Evolutionary conservation across 805 yeast genomes (phyloP), one percentile per base, ranked within the genome.

Genomic region (Saccharomycopsis olivae): DNA sequence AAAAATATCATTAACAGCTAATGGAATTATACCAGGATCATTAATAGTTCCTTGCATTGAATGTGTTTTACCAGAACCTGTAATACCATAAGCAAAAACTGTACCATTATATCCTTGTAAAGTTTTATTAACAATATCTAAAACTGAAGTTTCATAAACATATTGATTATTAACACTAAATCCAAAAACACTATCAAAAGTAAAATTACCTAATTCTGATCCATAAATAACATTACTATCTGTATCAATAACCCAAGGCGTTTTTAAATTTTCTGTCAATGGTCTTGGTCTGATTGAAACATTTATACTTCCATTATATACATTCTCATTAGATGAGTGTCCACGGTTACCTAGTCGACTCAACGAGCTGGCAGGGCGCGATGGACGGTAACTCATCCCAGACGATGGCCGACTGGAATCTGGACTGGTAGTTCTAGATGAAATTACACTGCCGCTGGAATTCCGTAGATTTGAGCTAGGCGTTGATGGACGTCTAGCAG

Each of bases 51-150:
- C 95, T 47, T 78, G 78, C 94, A 86, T 86, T 2, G 94, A 73
- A 54, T 72, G 77, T 0, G 96, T 86, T 57, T 86, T 86, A 9
- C 96, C 96, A 1, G 94, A 80, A 0, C 95, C 95, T 0, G 96
- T 86, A 86, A 83, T 83, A 27, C 96, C 96, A 53, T 86, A 86
- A 0, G 97, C 96, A 56, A 89, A 86, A 1, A 88, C 75, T 0
- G 96, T 87, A 13, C 88, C 88, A 53, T 86, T 86, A 57, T 62
- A 88, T 0, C 95, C 96, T 13, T 76, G 77, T 50, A 68, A 67
- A 46, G 72, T 75, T 55, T 68, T 73, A 47, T 53, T 62, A 29
- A 68, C 76, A 57, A 69, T 68, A 27, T 65, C 73, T 49, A 53
- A 66, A 35, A 74, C 94, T 36, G 66, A 63, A 11, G 57, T 56